These are phyloP conservation scores for Fusarium proliferatum DNA, from an alignment of 2,329 filamentous ascomycete species.

Conservation along the genomic window DNA sequence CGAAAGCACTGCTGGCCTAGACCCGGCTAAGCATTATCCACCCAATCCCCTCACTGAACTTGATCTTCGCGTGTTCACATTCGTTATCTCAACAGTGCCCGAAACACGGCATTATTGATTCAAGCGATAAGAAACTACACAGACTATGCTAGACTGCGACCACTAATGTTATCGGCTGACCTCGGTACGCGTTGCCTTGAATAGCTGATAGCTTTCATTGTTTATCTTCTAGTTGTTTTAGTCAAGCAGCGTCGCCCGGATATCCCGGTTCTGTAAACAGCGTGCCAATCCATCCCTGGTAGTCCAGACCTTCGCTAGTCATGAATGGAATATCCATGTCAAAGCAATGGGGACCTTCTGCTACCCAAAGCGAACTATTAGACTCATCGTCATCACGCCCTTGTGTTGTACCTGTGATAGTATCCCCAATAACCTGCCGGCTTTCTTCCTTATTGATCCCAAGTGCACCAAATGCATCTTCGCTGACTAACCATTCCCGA, in stretches of 20 bases:
- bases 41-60: neutral
- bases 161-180: neutral
- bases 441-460: fast-evolving
- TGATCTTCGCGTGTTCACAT: neutral
- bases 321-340: neutral
- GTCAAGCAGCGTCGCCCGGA: neutral
- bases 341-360: neutral
- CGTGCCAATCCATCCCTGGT: neutral
- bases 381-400: neutral
- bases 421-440: fast-evolving
- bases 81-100: neutral
- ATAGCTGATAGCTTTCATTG: fast-evolving
- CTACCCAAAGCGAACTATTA: neutral
- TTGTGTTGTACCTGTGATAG: neutral
- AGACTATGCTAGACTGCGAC: fast-evolving
- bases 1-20: neutral
- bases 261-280: neutral
- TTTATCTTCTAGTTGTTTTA: neutral
- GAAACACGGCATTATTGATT: neutral
- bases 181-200: neutral
- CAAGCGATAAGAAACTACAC: neutral
- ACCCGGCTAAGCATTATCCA: constrained; percentile 1
- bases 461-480: neutral
- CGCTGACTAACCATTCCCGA: neutral
- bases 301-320: neutral